Evolutionary conservation across 129 eudicot species (phyloP), one percentile per base, ranked within the genome.

Genomic region (Arctium lappa): DNA sequence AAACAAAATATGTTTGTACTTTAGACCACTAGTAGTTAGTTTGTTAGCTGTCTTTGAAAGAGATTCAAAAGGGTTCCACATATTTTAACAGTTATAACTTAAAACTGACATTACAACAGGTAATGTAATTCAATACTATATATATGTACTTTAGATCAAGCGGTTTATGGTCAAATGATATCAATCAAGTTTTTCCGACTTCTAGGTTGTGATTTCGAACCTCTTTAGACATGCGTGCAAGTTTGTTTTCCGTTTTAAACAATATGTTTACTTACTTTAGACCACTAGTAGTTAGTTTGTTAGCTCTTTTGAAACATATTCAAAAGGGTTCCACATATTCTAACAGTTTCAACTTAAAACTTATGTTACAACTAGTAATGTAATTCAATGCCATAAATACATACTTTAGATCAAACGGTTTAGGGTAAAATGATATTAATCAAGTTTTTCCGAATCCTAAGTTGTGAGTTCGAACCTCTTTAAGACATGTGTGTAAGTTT

Each of bases 221-320:
- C 68, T 60, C 68, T 18, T 60, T 60, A 46, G 65, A 56, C 65
- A 56, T 56, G 6, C 10, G 22, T 53, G 22, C 16, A 56, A 56
- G 65, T 56, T 56, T n/a, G 0, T 53, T 56, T 50, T 16, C 27
- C 6, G 16, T 11, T 72, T 8, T 5, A 72, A 37, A 36, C 48
- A 72, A 37, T 72, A 72, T 72, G 12, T 37, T 16, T 22, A 72
- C 53, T 36, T 42, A 34, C 77, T 72, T 80, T 80, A 71, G 72
- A 53, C n/a, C 27, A 83, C 63, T 42, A 34, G n/a, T 66, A 69
- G 5, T 75, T 46, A 66, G 36, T 44, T 76, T 60, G 68, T n/a
- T 60, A 60, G 68, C 30, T 60, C 22, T 16, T n/a, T n/a, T 56
- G 22, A 15, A 60, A 60, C 0, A 60, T 9, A 60, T 60, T 60